Evolutionary conservation across 1,284 basidiomycete genomes (phyloP).

Genomic region (Austropuccinia psidii): DNA sequence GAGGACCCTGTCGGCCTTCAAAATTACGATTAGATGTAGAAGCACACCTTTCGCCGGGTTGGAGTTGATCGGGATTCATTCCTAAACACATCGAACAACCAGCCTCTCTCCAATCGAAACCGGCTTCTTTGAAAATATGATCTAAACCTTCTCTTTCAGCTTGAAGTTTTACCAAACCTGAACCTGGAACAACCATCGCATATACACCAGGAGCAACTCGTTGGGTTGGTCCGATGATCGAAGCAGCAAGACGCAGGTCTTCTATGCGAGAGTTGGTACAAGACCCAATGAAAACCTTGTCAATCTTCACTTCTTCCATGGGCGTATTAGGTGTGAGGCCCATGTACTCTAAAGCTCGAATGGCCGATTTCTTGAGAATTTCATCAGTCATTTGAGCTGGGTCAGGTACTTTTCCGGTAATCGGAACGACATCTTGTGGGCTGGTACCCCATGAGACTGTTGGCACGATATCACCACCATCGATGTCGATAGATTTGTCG

Average conservation of each 20-base stretch:
- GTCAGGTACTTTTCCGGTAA: slow-evolving; percentile 76
- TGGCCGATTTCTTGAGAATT: slow-evolving; percentile 64
- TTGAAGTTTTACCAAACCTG: slow-evolving; percentile 87
- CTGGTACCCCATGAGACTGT: slow-evolving; percentile 96
- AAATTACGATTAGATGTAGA: slow-evolving; percentile 97
- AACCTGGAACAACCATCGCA: slow-evolving; percentile 93
- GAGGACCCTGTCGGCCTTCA: slow-evolving; percentile 83
- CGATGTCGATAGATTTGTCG: slow-evolving; percentile 76
- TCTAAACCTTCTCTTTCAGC: slow-evolving; percentile 90
- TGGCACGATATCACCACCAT: slow-evolving; percentile 80
- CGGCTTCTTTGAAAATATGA: slow-evolving; percentile 80
- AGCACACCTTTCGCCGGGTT: slow-evolving; percentile 83
- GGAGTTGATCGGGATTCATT: slow-evolving; percentile 93
- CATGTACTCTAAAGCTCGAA: slow-evolving; percentile 85
- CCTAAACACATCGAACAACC: slow-evolving; percentile 97
- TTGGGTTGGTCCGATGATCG: slow-evolving; percentile 60
- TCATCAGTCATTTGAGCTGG: slow-evolving; percentile 62
- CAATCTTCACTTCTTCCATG: slow-evolving; percentile 75
- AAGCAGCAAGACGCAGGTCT: slow-evolving; percentile 81
- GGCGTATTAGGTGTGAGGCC: slow-evolving; percentile 71
- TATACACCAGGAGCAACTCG: slow-evolving; percentile 70
- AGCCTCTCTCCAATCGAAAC: slow-evolving; percentile 95
- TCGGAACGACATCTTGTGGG: slow-evolving; percentile 82
- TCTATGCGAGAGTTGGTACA: slow-evolving; percentile 97
- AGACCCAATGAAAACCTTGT: slow-evolving; percentile 94